Base-by-base conservation (phyloP, 352 stramenopile species). In the Globisporangium radiosum region DNA sequence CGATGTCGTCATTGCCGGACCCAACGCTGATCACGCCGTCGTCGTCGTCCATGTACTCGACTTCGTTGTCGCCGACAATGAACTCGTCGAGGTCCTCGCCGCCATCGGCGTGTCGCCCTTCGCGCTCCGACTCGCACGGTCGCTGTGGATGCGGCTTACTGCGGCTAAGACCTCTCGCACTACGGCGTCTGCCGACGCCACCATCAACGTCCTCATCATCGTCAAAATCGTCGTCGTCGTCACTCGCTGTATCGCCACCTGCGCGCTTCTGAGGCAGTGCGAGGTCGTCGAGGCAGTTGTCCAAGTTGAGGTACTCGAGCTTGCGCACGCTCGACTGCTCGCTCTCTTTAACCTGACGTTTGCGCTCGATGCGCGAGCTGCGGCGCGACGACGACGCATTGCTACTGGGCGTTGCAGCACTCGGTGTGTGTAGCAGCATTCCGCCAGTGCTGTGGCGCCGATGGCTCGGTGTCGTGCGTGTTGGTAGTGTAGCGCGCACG, bases 11-110 rank as follows among this genome's bases (percentile, higher is more conserved):
- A 39, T 71, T 75, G 4, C 74, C 81, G 13, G 78, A 74, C 15
- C 66, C 68, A 9, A 85, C 74, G 57, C 69, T 82, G 52, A 91
- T 87, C 48, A 88, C 73, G 15, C 69, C 80, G 58, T 85, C 71
- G 55, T 94, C 83, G 38, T 92, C 81, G 39, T 91, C 78, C 85
- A 95, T 94, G 68, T 90, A 95, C 68, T 93, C 83, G 50, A 95
- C 69, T 44, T 93, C 76, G 62, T 91, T 73, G 63, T 95, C 85
- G 4, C 54, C 71, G 15, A 79, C 80, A 50, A 95, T 87, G 57
- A 94, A 94, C 49, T 88, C 81, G 39, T 92, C 84, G 54, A 91
- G 57, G 54, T 93, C 80, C 4, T 91, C 78, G 57, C 71, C 80
- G 15, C 67, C 73, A 57, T 88, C 75, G 1, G 71, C 77, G 42